phyloP scores from a whole-genome alignment of 768 basidiomycete species.

The Russula brevipes region DNA sequence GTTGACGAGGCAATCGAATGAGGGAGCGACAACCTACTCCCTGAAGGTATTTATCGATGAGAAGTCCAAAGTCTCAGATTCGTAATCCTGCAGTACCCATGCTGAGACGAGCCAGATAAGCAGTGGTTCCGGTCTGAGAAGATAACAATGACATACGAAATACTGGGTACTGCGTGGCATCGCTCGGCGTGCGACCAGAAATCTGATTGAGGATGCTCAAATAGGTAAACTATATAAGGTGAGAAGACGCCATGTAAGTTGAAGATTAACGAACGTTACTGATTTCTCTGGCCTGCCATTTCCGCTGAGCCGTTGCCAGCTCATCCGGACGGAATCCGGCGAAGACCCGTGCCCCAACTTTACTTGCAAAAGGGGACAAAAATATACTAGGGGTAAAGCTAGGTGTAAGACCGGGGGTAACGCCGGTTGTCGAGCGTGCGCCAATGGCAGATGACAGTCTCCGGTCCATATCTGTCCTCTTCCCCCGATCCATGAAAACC shows the following conservation, averaged over 20 bases:
- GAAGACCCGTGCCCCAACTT: constrained; percentile 45
- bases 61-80: constrained; percentile 62
- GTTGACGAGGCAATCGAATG: neutral
- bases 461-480: constrained; percentile 55
- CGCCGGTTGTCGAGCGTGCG: constrained; percentile 30
- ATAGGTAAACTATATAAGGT: constrained; percentile 66
- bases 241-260: neutral
- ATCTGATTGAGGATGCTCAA: constrained; percentile 85
- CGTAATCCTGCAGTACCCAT: constrained; percentile 87
- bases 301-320: constrained; percentile 63
- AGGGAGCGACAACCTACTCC: constrained; percentile 46
- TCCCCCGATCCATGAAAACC: constrained; percentile 68
- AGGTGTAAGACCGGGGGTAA: constrained; percentile 38
- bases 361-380: constrained; percentile 52
- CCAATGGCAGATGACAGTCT: constrained; percentile 45
- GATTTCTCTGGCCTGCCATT: constrained; percentile 87
- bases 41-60: constrained; percentile 56
- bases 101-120: constrained; percentile 41
- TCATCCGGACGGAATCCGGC: constrained; percentile 54
- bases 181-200: constrained; percentile 88
- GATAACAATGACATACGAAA: constrained; percentile 59
- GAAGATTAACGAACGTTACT: constrained; percentile 62
- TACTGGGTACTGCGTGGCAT: constrained; percentile 92
- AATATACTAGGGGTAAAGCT: constrained; percentile 48
- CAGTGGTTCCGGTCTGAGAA: neutral